A percentile compares a stretch with the other conserved stretches of the same genome.
Evolutionary conservation across 108 stramenopile genomes (phyloP).

Genomic region (Skeletonema costatum): DNA sequence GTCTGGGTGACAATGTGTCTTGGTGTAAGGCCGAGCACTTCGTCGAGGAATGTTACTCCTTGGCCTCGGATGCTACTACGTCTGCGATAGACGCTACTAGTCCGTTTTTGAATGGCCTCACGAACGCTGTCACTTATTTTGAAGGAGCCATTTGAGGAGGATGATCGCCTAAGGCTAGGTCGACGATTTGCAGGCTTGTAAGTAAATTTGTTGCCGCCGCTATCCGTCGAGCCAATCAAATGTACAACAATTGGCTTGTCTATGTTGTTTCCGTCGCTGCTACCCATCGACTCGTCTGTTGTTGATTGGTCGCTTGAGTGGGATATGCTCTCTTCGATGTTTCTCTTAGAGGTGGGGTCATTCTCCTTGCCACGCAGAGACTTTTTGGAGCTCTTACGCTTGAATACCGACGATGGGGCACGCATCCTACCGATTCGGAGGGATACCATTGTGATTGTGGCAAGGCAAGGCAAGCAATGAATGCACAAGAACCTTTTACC

Average conservation of each 20-base stretch:
- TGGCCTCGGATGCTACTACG: not conserved
- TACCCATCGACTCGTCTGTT: not conserved
- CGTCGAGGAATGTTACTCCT: constrained; percentile 3
- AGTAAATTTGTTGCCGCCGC: not conserved
- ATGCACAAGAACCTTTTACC: too few species aligned
- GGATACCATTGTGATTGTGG: not conserved
- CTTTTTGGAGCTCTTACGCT: not conserved
- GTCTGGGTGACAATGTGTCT: not conserved
- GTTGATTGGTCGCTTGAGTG: not conserved
- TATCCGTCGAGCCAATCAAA: not conserved
- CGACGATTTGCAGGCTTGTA: not conserved
- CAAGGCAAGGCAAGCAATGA: too few species aligned
- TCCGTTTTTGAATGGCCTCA: not conserved
- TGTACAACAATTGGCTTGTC: not conserved
- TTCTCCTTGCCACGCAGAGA: not conserved
- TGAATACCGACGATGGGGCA: not conserved
- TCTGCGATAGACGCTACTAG: not conserved
- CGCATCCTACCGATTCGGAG: not conserved
- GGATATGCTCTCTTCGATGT: not conserved
- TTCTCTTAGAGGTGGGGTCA: not conserved
- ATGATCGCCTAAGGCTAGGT: not conserved
- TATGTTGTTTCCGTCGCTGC: not conserved
- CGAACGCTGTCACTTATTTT: not conserved
- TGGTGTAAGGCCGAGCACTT: not conserved
- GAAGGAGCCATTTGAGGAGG: not conserved